Evolutionary conservation across 306 rosid genomes (phyloP).

Genomic region (Pueraria montana): DNA sequence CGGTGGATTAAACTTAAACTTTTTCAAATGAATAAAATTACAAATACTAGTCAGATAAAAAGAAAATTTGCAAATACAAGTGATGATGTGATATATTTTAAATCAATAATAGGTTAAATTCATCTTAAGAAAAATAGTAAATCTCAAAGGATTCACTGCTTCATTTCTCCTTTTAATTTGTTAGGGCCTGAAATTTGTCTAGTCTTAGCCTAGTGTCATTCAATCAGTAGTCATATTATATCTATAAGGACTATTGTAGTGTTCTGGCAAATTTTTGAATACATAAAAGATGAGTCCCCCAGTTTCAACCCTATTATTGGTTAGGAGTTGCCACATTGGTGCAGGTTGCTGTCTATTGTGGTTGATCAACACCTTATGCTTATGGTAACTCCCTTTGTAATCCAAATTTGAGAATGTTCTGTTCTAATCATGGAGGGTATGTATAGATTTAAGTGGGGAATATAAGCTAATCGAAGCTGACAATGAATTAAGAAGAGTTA

Average conservation of each 20-base stretch:
- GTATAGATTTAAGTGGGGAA: background rate
- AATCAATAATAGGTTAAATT: no score
- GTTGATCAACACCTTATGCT: background rate
- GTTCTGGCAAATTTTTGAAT: background rate
- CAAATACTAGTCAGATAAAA: no score
- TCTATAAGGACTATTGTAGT: background rate
- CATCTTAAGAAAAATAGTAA: no score
- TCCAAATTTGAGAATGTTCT: slow-evolving; percentile 1
- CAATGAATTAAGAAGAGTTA: background rate
- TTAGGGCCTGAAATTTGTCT: background rate
- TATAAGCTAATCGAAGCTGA: background rate
- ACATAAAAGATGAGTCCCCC: background rate
- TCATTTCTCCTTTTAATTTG: background rate
- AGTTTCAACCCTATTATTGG: background rate
- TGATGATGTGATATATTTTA: no score
- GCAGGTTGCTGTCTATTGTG: background rate
- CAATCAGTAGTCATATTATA: background rate
- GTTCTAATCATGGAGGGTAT: background rate
- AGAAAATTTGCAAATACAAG: no score
- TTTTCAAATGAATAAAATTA: no score
- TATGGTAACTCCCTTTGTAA: background rate
- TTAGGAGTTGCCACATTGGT: slow-evolving; percentile 1
- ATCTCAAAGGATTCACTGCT: background rate
- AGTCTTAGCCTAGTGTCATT: background rate
- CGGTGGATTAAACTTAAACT: no score